These are phyloP conservation scores for Rhynchospora breviuscula DNA, from an alignment of 176 grass and related monocot species.

Conservation along the genomic window DNA sequence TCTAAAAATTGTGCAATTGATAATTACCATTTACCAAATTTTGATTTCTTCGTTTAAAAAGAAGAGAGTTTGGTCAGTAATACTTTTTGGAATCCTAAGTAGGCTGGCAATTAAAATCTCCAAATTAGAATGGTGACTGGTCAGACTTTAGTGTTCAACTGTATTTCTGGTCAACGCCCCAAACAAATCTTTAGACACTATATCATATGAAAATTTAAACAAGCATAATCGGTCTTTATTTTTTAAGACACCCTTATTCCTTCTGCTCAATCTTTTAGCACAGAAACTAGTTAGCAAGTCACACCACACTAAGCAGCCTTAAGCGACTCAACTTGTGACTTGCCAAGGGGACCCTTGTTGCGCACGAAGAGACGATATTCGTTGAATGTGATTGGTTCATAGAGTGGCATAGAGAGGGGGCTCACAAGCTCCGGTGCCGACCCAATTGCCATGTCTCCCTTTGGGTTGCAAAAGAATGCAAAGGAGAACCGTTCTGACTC, in stretches of 20 bases:
- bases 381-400: constrained; percentile 31
- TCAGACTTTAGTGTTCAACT: too few species aligned
- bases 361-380: constrained; percentile 53
- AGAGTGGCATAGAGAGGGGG: constrained; percentile 18
- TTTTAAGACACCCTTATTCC: neutral
- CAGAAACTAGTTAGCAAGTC: neutral
- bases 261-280: neutral
- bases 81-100: too few species aligned
- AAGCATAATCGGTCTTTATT: too few species aligned
- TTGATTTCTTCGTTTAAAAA: too few species aligned
- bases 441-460: constrained; percentile 35
- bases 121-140: too few species aligned
- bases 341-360: constrained; percentile 38
- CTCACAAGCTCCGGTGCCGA: constrained; percentile 36
- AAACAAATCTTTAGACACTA: too few species aligned
- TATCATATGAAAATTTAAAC: too few species aligned
- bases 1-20: too few species aligned
- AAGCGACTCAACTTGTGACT: constrained; percentile 38
- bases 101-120: too few species aligned
- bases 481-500: constrained; percentile 38
- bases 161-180: too few species aligned
- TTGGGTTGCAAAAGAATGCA: constrained; percentile 68
- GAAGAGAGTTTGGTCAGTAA: too few species aligned
- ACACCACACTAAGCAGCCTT: neutral
- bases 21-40: too few species aligned